Base-by-base conservation (phyloP, 225 moss, liverwort and hornwort species). In the Thuidium tamariscinum region DNA sequence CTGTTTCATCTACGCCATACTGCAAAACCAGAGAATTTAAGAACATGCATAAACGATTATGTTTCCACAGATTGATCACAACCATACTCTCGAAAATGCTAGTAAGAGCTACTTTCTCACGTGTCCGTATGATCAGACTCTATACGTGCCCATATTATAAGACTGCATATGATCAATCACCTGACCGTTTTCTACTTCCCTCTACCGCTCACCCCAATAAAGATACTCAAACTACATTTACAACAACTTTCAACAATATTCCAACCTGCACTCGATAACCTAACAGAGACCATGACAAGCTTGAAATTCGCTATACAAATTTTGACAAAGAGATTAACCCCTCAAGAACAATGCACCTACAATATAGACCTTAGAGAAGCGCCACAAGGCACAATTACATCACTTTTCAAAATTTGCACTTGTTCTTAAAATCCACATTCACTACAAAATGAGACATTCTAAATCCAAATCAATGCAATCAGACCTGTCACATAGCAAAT, bases 1-100 rank as follows among this genome's bases (percentile, higher is more conserved):
- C 89, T 66, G 77, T 81, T 86, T 88, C 91, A 81, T 89, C 92
- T 68, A 89, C 84, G 68, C 88, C 91, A 84, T 92, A 92, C 92
- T 92, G 86, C 84, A 79, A 67, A 86, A 66, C 1, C 30, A 16
- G 21, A 77, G 42, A 80, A 44, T 34, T 65, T 39, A 32, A 82
- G 46, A 84, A 73, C 36, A 48, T 36, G 49, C 60, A 73, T 59
- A 77, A 77, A 84, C 6, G 39, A 62, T 44, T 27, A 36, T 15
- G 74, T 25, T 46, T 61, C 19, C 71, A 81, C 56, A 52, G 46
- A 70, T 64, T 62, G 34, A 66, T 19, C 70, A 69, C 39, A 60
- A 49, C 10, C 11, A n/a, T 68, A 79, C 63, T 77, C 54, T 72
- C 30, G 59, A 79, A 41, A 39, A 32, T n/a, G 51, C 48, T 71